Conservation (phyloP, 805 yeast species). For the Sugiyamaella americana region DNA sequence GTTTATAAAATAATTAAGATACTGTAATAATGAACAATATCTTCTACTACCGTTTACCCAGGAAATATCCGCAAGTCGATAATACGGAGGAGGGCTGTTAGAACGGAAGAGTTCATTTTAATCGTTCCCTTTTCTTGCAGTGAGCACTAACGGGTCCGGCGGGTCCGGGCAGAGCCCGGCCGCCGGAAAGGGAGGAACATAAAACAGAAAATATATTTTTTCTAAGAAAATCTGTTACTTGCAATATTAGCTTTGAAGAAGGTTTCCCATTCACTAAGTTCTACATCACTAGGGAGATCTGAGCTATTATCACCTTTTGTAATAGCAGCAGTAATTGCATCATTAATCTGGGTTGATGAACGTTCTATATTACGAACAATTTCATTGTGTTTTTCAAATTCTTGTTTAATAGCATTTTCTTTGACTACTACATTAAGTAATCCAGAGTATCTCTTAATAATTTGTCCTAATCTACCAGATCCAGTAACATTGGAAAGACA, state of each 20-base stretch:
- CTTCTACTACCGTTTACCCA: too few relatives aligned
- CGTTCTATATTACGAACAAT: constrained; percentile 31
- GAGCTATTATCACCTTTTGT: constrained; percentile 5
- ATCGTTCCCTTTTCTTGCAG: too few relatives aligned
- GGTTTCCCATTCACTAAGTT: constrained; percentile 11
- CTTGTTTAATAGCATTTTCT: constrained; percentile 63
- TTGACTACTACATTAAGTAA: constrained; percentile 45
- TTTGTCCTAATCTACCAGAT: constrained; percentile 16
- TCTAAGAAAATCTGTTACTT: too few relatives aligned
- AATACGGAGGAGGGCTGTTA: too few relatives aligned
- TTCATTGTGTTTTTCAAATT: constrained; percentile 52
- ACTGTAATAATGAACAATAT: too few relatives aligned
- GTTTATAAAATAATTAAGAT: too few relatives aligned
- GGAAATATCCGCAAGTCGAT: too few relatives aligned
- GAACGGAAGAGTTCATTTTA: too few relatives aligned
- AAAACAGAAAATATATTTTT: too few relatives aligned
- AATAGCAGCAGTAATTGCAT: constrained; percentile 10
- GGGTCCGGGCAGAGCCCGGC: too few relatives aligned
- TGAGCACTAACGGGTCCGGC: too few relatives aligned
- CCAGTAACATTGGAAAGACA: constrained; percentile 25
- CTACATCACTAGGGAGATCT: constrained; percentile 15
- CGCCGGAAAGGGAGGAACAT: too few relatives aligned
- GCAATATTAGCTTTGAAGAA: constrained; percentile 3
- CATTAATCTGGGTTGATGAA: constrained; percentile 28
- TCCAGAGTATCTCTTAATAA: constrained; percentile 37